phyloP scores from a whole-genome alignment of 352 stramenopile genomes.

The Phytophthora sp. region DNA sequence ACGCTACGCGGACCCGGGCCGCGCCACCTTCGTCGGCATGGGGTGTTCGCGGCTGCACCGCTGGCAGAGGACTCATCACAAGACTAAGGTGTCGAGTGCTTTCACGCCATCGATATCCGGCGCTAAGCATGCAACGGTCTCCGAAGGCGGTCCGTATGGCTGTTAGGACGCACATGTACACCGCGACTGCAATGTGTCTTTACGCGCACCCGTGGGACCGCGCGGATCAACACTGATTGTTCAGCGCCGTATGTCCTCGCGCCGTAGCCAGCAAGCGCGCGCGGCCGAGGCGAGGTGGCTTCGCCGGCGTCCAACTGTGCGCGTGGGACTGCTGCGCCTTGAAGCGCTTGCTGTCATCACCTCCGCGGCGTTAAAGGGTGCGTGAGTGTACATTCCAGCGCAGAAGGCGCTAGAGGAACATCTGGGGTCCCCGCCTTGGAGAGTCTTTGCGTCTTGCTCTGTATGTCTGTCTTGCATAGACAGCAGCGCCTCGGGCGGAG shows the following conservation, averaged over 20 bases:
- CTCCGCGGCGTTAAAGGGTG: conserved; percentile 2
- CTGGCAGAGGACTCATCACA: conserved; percentile 29
- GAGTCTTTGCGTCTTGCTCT: conserved; percentile 23
- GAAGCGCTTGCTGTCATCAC: conserved; percentile 3
- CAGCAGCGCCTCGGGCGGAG: neutral
- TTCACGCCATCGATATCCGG: conserved; percentile 30
- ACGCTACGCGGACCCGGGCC: no score
- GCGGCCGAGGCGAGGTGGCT: conserved; percentile 17
- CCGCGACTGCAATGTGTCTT: conserved; percentile 14
- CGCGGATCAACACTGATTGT: conserved; percentile 26
- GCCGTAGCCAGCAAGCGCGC: conserved; percentile 1
- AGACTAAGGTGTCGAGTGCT: conserved; percentile 11
- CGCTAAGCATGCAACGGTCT: conserved; percentile 29
- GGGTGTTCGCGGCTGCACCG: neutral
- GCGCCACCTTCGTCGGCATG: neutral
- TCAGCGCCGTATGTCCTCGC: conserved; percentile 20
- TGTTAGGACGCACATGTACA: conserved; percentile 5
- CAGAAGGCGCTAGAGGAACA: conserved; percentile 27
- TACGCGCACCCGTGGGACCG: conserved; percentile 22
- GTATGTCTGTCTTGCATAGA: conserved; percentile 23
- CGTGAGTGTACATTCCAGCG: conserved; percentile 11
- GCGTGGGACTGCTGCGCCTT: neutral
- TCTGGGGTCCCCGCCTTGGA: conserved; percentile 12
- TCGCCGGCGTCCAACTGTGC: conserved; percentile 17
- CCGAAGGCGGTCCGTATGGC: conserved; percentile 24